Conservation (phyloP, 164 flowering plant species). For the Macadamia tetraphylla region DNA sequence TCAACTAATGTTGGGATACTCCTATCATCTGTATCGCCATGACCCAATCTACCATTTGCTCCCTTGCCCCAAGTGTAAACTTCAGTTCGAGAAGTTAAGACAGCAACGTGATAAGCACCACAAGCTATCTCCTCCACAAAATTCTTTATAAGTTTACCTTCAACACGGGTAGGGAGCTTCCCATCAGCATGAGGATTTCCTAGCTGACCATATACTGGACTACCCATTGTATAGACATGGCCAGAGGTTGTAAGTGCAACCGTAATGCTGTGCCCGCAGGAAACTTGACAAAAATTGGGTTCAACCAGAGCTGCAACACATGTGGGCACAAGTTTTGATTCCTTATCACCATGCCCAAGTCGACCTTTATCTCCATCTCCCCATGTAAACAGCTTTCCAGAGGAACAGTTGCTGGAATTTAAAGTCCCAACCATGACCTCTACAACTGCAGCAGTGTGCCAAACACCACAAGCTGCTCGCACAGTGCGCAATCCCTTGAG, state of each 20-base stretch:
- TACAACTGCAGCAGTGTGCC: slow-evolving; percentile 99
- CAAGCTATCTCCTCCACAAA: slow-evolving; percentile 95
- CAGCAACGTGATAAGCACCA: slow-evolving; percentile 97
- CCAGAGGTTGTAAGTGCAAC: slow-evolving; percentile 93
- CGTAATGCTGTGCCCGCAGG: slow-evolving; percentile 94
- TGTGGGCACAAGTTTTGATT: slow-evolving; percentile 87
- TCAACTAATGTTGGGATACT: slow-evolving; percentile 75
- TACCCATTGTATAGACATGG: slow-evolving; percentile 94
- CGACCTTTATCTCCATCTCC: slow-evolving; percentile 98
- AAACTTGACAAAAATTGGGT: slow-evolving; percentile 89
- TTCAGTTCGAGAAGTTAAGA: slow-evolving; percentile 90
- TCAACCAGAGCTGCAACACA: slow-evolving; percentile 97
- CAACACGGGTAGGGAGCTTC: slow-evolving; percentile 80
- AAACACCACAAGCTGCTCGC: slow-evolving; percentile 95
- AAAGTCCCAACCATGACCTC: slow-evolving; percentile 96
- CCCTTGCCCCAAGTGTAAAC: slow-evolving; percentile 99
- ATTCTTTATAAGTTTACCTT: slow-evolving; percentile 77
- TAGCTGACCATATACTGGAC: slow-evolving; percentile 92
- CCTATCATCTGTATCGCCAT: slow-evolving; percentile 85
- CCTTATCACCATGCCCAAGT: slow-evolving; percentile 95
- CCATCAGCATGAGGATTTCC: slow-evolving; percentile 96
- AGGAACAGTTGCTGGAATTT: slow-evolving; percentile 90
- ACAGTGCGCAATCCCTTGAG: slow-evolving; percentile 93
- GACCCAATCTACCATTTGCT: slow-evolving; percentile 93
- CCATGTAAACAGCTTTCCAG: slow-evolving; percentile 98